Evolutionary conservation across 352 stramenopile species (phyloP).

Genomic region (Phytophthora tubulina): DNA sequence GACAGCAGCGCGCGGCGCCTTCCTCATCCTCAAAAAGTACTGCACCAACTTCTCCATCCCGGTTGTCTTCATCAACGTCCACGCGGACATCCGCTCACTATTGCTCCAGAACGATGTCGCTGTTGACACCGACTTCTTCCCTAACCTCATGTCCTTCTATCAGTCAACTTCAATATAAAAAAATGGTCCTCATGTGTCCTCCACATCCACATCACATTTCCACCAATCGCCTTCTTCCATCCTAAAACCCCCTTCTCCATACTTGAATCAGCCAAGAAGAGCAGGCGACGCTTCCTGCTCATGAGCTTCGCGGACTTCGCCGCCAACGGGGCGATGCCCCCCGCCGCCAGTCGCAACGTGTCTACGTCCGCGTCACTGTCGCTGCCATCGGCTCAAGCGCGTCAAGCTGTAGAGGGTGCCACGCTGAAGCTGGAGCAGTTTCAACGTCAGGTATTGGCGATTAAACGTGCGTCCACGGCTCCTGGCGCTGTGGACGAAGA

Average conservation of each 20-base stretch:
- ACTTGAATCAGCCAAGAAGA: conserved; percentile 5
- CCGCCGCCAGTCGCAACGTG: conserved; percentile 23
- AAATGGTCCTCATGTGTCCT: background rate
- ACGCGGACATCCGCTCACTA: conserved; percentile 58
- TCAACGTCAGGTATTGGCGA: conserved; percentile 82
- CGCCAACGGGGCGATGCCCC: conserved; percentile 25
- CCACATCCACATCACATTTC: background rate
- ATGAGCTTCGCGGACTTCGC: conserved; percentile 83
- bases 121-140: conserved; percentile 47
- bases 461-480: conserved; percentile 66
- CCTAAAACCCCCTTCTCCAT: background rate
- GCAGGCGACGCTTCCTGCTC: conserved; percentile 1
- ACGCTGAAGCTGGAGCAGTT: conserved; percentile 88
- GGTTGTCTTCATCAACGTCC: conserved; percentile 61
- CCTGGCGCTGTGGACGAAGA: conserved; percentile 66
- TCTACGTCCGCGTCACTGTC: conserved; percentile 12
- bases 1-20: conserved; percentile 71
- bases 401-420: conserved; percentile 71
- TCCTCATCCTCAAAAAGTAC: conserved; percentile 80
- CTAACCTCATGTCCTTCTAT: background rate
- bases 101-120: conserved; percentile 72
- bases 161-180: background rate
- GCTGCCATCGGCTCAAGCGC: conserved; percentile 34
- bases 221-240: conserved; percentile 4
- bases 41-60: conserved; percentile 64